A percentile compares a stretch with the other conserved stretches of the same genome.
phyloP scores from a whole-genome alignment of 441 rosid species.

The Croton laevigatus region DNA sequence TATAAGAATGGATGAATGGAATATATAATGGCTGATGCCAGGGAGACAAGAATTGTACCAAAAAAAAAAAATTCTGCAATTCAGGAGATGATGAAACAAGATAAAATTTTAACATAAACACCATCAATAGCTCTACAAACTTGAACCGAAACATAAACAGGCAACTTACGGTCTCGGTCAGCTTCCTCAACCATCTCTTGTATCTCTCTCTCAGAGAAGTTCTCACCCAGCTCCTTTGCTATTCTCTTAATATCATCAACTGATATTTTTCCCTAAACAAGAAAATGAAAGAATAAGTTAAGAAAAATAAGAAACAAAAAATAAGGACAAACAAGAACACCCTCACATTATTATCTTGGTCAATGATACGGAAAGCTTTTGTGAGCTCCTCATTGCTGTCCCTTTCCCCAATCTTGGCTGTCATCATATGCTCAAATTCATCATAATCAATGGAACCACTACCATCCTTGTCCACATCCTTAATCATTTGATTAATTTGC shows the following conservation, averaged over 20 bases:
- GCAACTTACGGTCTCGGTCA: constrained; percentile 71
- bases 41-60: too few relatives aligned
- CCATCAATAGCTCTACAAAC: neutral
- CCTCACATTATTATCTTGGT: constrained; percentile 84
- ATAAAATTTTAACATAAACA: neutral
- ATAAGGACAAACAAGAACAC: constrained; percentile 13
- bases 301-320: constrained; percentile 5
- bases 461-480: constrained; percentile 98
- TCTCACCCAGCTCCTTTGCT: constrained; percentile 84
- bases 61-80: neutral
- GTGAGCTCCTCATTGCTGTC: constrained; percentile 84
- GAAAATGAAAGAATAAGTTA: constrained; percentile 5
- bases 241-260: constrained; percentile 58
- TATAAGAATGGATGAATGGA: neutral
- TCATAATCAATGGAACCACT: constrained; percentile 96
- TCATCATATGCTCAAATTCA: constrained; percentile 96
- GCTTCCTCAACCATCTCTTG: constrained; percentile 92
- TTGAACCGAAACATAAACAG: neutral
- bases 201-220: constrained; percentile 73
- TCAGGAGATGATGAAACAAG: neutral
- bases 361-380: constrained; percentile 82
- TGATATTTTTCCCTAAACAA: constrained; percentile 79
- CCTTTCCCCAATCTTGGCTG: constrained; percentile 93
- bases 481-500: constrained; percentile 98
- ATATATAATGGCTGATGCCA: neutral